A percentile compares a stretch with the other conserved stretches of the same genome.
These are phyloP conservation scores for Stentor roeselii DNA, from an alignment of 73 alveolate genomes.

Conservation along the genomic window DNA sequence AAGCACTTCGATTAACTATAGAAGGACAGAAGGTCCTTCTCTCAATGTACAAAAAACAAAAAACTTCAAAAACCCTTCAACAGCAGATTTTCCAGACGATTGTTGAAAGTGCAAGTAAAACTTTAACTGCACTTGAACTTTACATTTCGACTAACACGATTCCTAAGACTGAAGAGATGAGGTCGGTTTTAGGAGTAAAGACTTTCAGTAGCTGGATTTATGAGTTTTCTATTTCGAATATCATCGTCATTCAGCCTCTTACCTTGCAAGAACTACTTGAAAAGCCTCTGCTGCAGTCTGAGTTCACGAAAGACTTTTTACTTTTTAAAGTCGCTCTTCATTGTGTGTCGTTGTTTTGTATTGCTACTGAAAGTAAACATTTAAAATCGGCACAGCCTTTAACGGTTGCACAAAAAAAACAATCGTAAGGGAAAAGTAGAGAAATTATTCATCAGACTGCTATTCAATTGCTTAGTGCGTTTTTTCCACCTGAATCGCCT, in stretches of 20 bases:
- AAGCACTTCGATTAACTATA: not conserved
- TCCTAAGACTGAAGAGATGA: conserved; percentile 24
- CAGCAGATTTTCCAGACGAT: not conserved
- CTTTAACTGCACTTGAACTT: not conserved
- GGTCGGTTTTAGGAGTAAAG: conserved; percentile 15
- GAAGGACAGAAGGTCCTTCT: conserved; percentile 5
- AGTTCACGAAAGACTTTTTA: conserved; percentile 10
- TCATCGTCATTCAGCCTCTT: conserved; percentile 19
- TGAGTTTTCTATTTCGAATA: not conserved
- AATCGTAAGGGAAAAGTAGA: conserved; percentile 4
- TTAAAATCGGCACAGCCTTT: not conserved
- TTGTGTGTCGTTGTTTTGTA: not conserved
- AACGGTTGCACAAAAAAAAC: not conserved
- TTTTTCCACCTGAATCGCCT: conserved; percentile 16
- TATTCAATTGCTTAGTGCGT: not conserved
- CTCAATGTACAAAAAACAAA: not conserved
- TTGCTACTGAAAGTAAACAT: conserved; percentile 17
- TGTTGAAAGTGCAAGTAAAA: not conserved
- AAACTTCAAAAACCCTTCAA: not conserved
- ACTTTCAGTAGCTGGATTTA: not conserved
- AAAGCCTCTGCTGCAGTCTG: conserved; percentile 26
- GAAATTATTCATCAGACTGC: conserved; percentile 20
- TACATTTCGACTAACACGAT: not conserved
- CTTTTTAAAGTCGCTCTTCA: conserved; percentile 20
- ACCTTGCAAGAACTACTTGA: not conserved